phyloP scores from a whole-genome alignment of 2,329 filamentous ascomycete genomes.

The Fusarium newnesense region DNA sequence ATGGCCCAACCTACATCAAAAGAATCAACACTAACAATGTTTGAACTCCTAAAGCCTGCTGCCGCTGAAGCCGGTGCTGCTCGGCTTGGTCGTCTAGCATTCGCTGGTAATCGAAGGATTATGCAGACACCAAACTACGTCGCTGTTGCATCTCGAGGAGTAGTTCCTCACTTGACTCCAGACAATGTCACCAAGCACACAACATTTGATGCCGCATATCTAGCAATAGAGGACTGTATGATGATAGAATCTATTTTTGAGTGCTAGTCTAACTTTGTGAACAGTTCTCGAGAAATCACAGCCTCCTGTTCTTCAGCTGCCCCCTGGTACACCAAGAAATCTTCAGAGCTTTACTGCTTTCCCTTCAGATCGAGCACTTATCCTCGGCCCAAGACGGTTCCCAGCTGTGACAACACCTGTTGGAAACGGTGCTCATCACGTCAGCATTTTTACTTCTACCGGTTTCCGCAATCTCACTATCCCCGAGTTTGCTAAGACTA shows the following conservation, averaged over 20 bases:
- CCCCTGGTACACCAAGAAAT: conserved; percentile 58
- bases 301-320: conserved; percentile 61
- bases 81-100: conserved; percentile 73
- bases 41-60: conserved; percentile 59
- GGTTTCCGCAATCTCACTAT: conserved; percentile 80
- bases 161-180: conserved; percentile 87
- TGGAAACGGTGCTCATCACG: conserved; percentile 74
- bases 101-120: conserved; percentile 69
- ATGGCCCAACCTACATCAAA: conserved; percentile 43
- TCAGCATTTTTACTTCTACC: conserved; percentile 86
- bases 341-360: conserved; percentile 83
- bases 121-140: conserved; percentile 87
- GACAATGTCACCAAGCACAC: conserved; percentile 79
- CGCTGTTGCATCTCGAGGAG: conserved; percentile 82
- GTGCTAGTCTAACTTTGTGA: conserved; percentile 4
- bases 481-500: conserved; percentile 73
- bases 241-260: conserved; percentile 1
- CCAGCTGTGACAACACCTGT: conserved; percentile 78
- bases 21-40: conserved; percentile 47
- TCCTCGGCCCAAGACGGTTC: conserved; percentile 81
- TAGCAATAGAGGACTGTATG: conserved; percentile 94
- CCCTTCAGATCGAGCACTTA: conserved; percentile 70
- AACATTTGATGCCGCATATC: conserved; percentile 75
- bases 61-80: conserved; percentile 58
- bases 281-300: conserved; percentile 65